Conservation (phyloP, 139 green algal species). For the Spirogloea muscicola region DNA sequence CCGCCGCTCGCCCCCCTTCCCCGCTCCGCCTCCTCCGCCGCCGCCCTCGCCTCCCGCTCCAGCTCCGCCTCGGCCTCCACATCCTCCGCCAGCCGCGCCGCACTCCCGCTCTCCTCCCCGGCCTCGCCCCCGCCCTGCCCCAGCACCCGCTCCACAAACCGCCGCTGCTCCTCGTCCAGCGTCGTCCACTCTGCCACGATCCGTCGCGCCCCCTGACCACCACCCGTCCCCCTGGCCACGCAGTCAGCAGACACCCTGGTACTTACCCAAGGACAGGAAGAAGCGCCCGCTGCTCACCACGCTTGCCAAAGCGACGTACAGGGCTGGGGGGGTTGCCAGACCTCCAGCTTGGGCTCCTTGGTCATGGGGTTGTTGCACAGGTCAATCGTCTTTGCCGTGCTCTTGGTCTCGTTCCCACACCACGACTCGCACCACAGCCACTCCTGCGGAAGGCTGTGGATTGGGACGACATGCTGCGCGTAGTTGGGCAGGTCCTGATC, state of each 20-base stretch:
- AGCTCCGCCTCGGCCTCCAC: too few species aligned
- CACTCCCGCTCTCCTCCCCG: too few species aligned
- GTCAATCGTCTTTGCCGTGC: constrained; percentile 93
- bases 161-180: constrained; percentile 68
- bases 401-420: constrained; percentile 91
- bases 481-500: constrained; percentile 98
- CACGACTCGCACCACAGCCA: constrained; percentile 99
- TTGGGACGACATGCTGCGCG: constrained; percentile 82
- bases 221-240: neutral
- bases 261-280: neutral
- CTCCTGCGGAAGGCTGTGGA: constrained; percentile 81
- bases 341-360: constrained; percentile 96
- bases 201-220: constrained; percentile 63
- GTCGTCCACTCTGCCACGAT: constrained; percentile 89
- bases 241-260: neutral
- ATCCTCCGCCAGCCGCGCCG: too few species aligned
- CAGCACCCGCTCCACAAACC: constrained; percentile 58
- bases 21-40: too few species aligned
- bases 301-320: too few species aligned
- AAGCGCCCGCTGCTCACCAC: too few species aligned
- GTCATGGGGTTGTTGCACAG: constrained; percentile 99
- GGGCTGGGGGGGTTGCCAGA: too few species aligned
- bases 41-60: too few species aligned
- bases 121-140: neutral
- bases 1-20: too few species aligned